These are phyloP conservation scores for Cytospora mali DNA, from an alignment of 2,329 filamentous ascomycete species.

Conservation along the genomic window DNA sequence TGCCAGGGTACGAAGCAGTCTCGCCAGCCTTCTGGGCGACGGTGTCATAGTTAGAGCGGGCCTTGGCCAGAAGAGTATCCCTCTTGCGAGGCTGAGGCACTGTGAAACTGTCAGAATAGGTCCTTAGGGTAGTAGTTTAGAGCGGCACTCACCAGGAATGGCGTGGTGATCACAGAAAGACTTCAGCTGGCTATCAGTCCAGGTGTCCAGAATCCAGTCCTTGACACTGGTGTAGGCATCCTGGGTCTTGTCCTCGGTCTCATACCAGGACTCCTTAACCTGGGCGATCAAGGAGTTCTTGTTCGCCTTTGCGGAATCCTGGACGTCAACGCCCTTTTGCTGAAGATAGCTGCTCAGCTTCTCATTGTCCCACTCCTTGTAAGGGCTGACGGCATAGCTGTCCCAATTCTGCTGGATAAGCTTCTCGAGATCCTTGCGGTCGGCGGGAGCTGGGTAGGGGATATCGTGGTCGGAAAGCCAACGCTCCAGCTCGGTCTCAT, in stretches of 20 bases:
- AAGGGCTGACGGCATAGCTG: conserved; percentile 70
- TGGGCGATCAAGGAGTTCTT: conserved; percentile 69
- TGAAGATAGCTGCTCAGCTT: conserved; percentile 70
- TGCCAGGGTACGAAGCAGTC: conserved; percentile 82
- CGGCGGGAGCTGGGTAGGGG: conserved; percentile 84
- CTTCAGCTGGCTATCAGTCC: conserved; percentile 93
- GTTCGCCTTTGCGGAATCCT: conserved; percentile 66
- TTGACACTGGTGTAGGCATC: conserved; percentile 72
- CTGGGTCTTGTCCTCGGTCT: conserved; percentile 76
- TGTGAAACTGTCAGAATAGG: conserved; percentile 30
- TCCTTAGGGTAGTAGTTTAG: neutral
- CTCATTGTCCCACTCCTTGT: conserved; percentile 73
- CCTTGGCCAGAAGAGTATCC: conserved; percentile 76
- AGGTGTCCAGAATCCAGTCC: conserved; percentile 94
- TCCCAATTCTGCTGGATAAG: conserved; percentile 93
- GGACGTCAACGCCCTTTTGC: conserved; percentile 69
- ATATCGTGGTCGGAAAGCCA: conserved; percentile 94
- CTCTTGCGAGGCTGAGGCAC: conserved; percentile 85
- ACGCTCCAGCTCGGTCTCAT: conserved; percentile 93
- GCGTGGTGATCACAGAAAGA: conserved; percentile 85
- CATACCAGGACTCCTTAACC: conserved; percentile 75
- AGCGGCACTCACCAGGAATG: conserved; percentile 63
- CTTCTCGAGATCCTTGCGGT: conserved; percentile 92
- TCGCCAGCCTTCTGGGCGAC: conserved; percentile 75
- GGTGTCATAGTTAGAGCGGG: conserved; percentile 79